Evolutionary conservation across 2,329 filamentous ascomycete genomes (phyloP).

Genomic region (Blastomyces percursus): DNA sequence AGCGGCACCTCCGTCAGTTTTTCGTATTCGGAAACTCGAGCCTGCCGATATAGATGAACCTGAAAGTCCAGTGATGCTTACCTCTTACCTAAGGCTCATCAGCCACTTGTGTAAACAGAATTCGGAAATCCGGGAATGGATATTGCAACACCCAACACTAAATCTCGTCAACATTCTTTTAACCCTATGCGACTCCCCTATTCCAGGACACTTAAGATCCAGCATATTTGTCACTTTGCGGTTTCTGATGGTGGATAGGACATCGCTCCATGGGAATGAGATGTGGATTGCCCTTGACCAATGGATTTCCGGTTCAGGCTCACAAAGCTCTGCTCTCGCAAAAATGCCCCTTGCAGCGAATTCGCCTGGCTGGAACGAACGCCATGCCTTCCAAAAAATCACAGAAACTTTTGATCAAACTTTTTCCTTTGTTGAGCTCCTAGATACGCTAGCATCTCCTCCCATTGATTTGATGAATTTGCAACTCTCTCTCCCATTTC

Average conservation of each 20-base stretch:
- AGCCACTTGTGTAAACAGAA: slow-evolving; percentile 71
- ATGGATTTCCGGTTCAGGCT: slow-evolving; percentile 55
- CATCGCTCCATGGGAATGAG: slow-evolving; percentile 51
- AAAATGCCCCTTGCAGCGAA: slow-evolving; percentile 36
- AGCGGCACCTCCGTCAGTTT: slow-evolving; percentile 42
- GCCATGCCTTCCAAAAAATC: slow-evolving; percentile 61
- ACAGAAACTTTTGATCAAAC: slow-evolving; percentile 73
- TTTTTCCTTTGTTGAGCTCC: slow-evolving; percentile 67
- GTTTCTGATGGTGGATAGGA: slow-evolving; percentile 65
- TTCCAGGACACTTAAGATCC: slow-evolving; percentile 67
- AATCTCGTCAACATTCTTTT: slow-evolving; percentile 65
- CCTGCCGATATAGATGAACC: slow-evolving; percentile 69
- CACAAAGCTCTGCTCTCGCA: slow-evolving; percentile 35
- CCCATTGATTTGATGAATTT: slow-evolving; percentile 37
- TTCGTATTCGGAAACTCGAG: slow-evolving; percentile 50
- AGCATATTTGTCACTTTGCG: slow-evolving; percentile 71
- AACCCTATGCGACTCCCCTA: slow-evolving; percentile 63
- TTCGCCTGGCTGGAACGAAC: slow-evolving; percentile 35
- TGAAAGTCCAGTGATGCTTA: slow-evolving; percentile 92
- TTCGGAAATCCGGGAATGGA: slow-evolving; percentile 57
- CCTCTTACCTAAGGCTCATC: slow-evolving; percentile 82
- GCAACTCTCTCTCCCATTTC: slow-evolving; percentile 71
- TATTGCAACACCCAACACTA: slow-evolving; percentile 57
- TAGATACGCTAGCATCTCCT: slow-evolving; percentile 61
- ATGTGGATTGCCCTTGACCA: slow-evolving; percentile 75